phyloP scores from a whole-genome alignment of 2,329 filamentous ascomycete species.

The Blastomyces silverae region DNA sequence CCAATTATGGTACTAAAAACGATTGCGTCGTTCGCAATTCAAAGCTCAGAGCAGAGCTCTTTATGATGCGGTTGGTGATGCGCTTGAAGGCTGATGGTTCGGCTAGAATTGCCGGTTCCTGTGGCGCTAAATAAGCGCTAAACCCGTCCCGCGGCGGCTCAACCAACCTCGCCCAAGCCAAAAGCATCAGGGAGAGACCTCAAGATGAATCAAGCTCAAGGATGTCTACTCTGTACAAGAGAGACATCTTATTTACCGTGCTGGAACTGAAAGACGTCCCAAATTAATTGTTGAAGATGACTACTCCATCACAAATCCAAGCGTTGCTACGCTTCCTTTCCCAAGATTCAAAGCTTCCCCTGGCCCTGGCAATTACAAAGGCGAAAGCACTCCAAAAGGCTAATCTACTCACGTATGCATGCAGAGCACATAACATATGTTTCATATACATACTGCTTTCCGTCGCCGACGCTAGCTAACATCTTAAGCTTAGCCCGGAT shows the following conservation, averaged over 20 bases:
- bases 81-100: background rate
- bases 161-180: background rate
- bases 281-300: slow-evolving; percentile 15
- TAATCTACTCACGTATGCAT: slow-evolving; percentile 38
- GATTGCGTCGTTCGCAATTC: background rate
- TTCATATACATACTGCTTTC: slow-evolving; percentile 18
- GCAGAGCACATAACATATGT: slow-evolving; percentile 12
- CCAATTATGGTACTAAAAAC: background rate
- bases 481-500: slow-evolving; percentile 33
- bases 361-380: slow-evolving; percentile 50
- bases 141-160: background rate
- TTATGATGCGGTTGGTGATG: background rate
- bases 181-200: background rate
- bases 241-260: background rate
- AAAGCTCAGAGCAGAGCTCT: background rate
- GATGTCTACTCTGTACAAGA: background rate
- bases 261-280: slow-evolving; percentile 7
- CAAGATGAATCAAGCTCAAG: background rate
- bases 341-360: slow-evolving; percentile 51
- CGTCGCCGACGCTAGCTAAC: background rate
- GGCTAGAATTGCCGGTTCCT: slow-evolving; percentile 3
- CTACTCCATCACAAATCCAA: slow-evolving; percentile 33
- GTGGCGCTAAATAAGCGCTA: background rate
- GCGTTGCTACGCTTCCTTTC: slow-evolving; percentile 52
- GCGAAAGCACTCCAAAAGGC: slow-evolving; percentile 49